Base-by-base conservation (phyloP, 2,329 filamentous ascomycete species). In the Sclerotinia trifoliorum region DNA sequence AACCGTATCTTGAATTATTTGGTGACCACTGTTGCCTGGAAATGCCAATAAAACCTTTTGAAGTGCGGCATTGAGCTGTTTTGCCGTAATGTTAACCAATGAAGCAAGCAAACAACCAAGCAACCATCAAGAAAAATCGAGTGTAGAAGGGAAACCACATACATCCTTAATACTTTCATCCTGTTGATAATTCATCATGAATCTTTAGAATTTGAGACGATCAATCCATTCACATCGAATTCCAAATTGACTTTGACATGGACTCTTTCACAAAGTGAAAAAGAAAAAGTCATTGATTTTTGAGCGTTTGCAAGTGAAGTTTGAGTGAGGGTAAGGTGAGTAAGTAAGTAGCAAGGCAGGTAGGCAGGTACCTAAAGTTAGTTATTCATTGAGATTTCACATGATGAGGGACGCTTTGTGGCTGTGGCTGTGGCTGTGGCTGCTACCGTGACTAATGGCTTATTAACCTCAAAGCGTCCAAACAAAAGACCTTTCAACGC, bases 1-100 rank as follows among this genome's bases (percentile, higher is more conserved):
- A 10, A 67, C 65, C 1, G 65, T 63, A 55, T 67, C 57, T 48
- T 67, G 57, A 17, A 67, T 67, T 13, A 67, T 35, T 48, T 67
- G 57, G 29, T 67, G 57, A 29, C 65, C 65, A 46, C 57, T 67
- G n/a, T 44, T 54, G 57, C 65, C 65, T 10, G 65, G 65, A 35
- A 67, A 67, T 15, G 57, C 65, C 17, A 48, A 29, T 32, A 67
- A 39, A 56, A 60, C 61, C 55, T 62, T 42, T 48, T 63, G 65
- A 39, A 67, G 65, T 60, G 65, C 65, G 49, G 39, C 57, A 63
- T 67, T 63, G 57, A 67, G 65, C 65, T 67, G 42, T 46, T 24
- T 48, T 17, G 17, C 2, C 17, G 24, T 35, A 2, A 54, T 21
- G 65, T 67, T 52, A 44, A 52, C 26, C 6, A 54, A 29, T 15